Percentiles rank a stretch among this genome's conserved stretches.
Conservation (phyloP, 345 rosid genomes). For the Xanthoceras sorbifolium region DNA sequence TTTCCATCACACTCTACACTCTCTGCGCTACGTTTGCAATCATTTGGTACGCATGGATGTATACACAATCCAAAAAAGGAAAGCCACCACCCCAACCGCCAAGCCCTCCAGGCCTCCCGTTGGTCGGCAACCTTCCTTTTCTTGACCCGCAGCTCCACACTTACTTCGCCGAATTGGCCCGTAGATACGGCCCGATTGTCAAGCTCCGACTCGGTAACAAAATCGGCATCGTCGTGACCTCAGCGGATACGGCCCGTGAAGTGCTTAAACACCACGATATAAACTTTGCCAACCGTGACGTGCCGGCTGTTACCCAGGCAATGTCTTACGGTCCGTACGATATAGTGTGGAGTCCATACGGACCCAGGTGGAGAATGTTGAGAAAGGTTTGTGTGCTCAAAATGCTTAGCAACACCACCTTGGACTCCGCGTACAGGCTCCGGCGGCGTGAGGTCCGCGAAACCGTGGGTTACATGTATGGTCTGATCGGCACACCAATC, state of each 20-base stretch:
- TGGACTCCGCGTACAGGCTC: conserved; percentile 47
- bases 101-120: conserved; percentile 51
- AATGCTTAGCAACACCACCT: conserved; percentile 52
- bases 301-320: conserved; percentile 25
- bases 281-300: conserved; percentile 48
- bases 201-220: conserved; percentile 48
- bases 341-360: conserved; percentile 48
- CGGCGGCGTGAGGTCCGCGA: conserved; percentile 43
- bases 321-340: conserved; percentile 41
- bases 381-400: conserved; percentile 41
- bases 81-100: no score
- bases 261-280: conserved; percentile 53
- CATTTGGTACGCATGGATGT: conserved; percentile 12
- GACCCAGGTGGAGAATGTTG: conserved; percentile 54
- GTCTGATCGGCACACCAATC: conserved; percentile 28
- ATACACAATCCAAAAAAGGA: not conserved
- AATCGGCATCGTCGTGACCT: conserved; percentile 41
- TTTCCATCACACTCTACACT: no score
- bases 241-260: conserved; percentile 41
- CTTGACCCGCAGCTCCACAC: conserved; percentile 60
- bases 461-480: conserved; percentile 27
- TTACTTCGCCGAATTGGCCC: conserved; percentile 45
- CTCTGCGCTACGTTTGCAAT: conserved; percentile 3
- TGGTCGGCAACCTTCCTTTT: conserved; percentile 54
- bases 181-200: conserved; percentile 46